Conservation (phyloP, 2,329 filamentous ascomycete species). For the Curvularia hawaiiensis region DNA sequence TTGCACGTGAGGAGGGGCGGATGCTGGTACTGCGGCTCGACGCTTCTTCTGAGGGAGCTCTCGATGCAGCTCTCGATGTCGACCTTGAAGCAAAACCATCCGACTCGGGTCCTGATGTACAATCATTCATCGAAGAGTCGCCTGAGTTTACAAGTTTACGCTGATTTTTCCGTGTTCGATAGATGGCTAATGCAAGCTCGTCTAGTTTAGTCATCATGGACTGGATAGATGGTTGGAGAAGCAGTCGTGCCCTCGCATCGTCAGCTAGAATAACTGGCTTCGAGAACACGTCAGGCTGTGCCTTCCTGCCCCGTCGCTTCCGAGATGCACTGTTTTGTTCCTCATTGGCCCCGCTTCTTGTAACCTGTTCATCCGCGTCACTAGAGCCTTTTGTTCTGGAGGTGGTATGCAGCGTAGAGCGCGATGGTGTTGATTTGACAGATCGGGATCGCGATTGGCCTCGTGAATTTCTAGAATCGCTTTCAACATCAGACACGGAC, state of each 20-base stretch:
- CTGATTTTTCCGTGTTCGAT: conserved; percentile 66
- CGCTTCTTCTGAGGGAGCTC: conserved; percentile 16
- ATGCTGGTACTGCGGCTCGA: conserved; percentile 15
- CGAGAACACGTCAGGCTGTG: conserved; percentile 8
- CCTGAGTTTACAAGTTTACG: conserved; percentile 24
- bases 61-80: conserved; percentile 23
- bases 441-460: conserved; percentile 23
- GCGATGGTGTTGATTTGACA: conserved; percentile 6
- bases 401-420: conserved; percentile 7
- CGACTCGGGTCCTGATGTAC: conserved; percentile 34
- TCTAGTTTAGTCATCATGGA: conserved; percentile 75
- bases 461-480: not conserved
- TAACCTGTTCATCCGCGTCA: conserved; percentile 2
- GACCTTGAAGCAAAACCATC: conserved; percentile 15
- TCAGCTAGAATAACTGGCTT: conserved; percentile 67
- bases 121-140: conserved; percentile 40
- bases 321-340: not conserved
- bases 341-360: conserved; percentile 2
- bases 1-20: conserved; percentile 19
- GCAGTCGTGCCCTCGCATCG: conserved; percentile 67
- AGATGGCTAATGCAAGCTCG: conserved; percentile 69
- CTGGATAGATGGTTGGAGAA: conserved; percentile 72
- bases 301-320: conserved; percentile 20
- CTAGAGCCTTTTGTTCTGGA: conserved; percentile 13
- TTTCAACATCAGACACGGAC: conserved; percentile 16